Percentiles rank a stretch among this genome's conserved stretches.
These are phyloP conservation scores for Carex littledalei DNA, from an alignment of 176 grass and related monocot species.

Conservation along the genomic window DNA sequence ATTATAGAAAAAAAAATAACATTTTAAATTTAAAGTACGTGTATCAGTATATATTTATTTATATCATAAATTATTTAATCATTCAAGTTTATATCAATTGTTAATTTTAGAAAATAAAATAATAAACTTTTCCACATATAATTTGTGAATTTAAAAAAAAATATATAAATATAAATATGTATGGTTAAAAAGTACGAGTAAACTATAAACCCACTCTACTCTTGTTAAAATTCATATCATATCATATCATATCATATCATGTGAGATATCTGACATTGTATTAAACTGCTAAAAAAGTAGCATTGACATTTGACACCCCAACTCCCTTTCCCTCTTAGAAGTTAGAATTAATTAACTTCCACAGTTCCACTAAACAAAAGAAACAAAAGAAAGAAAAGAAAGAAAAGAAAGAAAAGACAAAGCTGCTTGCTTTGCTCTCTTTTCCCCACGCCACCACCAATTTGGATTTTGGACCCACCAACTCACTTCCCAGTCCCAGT, in stretches of 20 bases:
- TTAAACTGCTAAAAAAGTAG: too few species aligned
- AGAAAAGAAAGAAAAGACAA: background rate
- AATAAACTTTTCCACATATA: too few species aligned
- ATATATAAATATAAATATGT: too few species aligned
- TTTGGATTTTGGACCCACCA: background rate
- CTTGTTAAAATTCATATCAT: too few species aligned
- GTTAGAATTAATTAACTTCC: background rate
- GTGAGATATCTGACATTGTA: too few species aligned
- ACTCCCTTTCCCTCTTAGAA: background rate
- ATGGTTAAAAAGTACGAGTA: background rate
- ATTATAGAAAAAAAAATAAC: background rate
- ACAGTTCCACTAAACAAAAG: background rate
- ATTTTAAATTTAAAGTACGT: background rate
- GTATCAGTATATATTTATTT: background rate
- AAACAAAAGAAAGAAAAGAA: too few species aligned
- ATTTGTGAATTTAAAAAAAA: too few species aligned
- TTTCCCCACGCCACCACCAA: background rate
- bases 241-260: too few species aligned
- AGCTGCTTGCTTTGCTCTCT: background rate
- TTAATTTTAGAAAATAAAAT: too few species aligned
- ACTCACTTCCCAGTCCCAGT: background rate
- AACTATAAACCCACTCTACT: background rate
- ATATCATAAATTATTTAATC: too few species aligned
- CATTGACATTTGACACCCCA: too few species aligned
- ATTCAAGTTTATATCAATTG: too few species aligned